Evolutionary conservation across 768 basidiomycete species (phyloP), one percentile per base, ranked within the genome.

Genomic region (Tricholoma sp.): DNA sequence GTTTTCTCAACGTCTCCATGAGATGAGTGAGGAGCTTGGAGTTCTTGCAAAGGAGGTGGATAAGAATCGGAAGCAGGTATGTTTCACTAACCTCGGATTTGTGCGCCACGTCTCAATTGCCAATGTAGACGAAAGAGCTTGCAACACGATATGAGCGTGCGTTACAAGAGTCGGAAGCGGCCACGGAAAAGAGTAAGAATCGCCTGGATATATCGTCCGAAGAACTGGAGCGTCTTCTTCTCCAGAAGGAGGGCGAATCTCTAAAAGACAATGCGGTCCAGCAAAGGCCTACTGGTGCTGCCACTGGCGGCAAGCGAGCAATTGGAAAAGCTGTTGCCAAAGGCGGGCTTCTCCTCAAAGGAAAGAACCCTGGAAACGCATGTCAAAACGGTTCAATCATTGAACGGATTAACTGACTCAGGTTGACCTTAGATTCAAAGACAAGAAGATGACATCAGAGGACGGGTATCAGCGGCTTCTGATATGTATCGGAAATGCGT

Each of bases 241-340:
- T 98, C 8, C 87, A 93, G 70, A 98, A 98, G 71, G 95, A 98
- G 69, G 97, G 97, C 14, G 97, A 98, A 71, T 88, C 88, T 9
- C 71, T 90, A 50, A 92, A 89, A 64, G 94, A 96, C 59, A 89
- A 85, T 52, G 83, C 77, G 5, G 76, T 89, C 12, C 88, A 89
- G 64, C 74, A 75, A 21, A 83, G 86, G 45, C 69, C 82, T 11
- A 82, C 82, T 7, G 83, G 81, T 47, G 76, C 76, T 22, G 47
- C 47, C 16, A 50, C 47, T 29, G 81, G 82, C 16, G 84, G 91
- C 2, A 94, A 94, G 70, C 83, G 92, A 52, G 91, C 77, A 1
- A 84, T 97, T 51, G 93, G 91, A 18, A 96, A 93, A 69, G 94
- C 92, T 5, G 91, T 96, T 12, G 88, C 88, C 6, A 96, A 93